Evolutionary conservation across 1,139 yeast genomes (phyloP), one percentile per base, ranked within the genome.

Genomic region (Magnusiomyces paraingens): DNA sequence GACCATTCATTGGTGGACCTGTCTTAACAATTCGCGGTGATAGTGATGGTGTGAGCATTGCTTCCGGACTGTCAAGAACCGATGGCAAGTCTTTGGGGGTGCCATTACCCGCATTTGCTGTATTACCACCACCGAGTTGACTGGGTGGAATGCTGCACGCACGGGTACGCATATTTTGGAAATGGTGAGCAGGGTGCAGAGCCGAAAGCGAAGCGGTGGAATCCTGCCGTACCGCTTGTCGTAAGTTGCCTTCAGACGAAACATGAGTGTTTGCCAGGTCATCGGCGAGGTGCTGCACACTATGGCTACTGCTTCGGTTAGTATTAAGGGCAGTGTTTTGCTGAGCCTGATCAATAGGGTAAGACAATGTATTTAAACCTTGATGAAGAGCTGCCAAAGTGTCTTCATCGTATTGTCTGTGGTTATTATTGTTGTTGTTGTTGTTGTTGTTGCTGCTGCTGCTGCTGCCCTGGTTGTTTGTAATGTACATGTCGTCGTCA

Each of bases 401-500:
- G 49, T 50, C 52, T 38, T 50, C 52, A 32, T 50, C 49, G 14
- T 49, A 38, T 3, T 42, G 43, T 26, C 45, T 47, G 21, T 22
- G 47, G 12, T 47, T 43, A 38, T 43, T 50, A 29, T 50, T 36
- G 14, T 35, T 44, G 21, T 20, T 39, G 14, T 42, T 10, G 41
- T 10, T 12, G 36, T 10, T 32, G n/a, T n/a, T n/a, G n/a, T n/a
- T n/a, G n/a, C n/a, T n/a, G n/a, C n/a, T 26, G 8, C 32, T 26
- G 8, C 32, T 26, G 32, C 8, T 26, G 8, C 32, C 32, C 32
- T 26, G 32, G 32, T 26, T 26, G 32, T 26, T 26, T 26, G 32
- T 44, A 36, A 17, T 42, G 40, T 3, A 38, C 18, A 14, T 46
- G 26, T 55, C 57, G 41, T 55, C 57, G 38, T 55, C 57, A 38